A percentile compares a stretch with the other conserved stretches of the same genome.
phyloP scores from a whole-genome alignment of 345 rosid species.

The Laguncularia racemosa region DNA sequence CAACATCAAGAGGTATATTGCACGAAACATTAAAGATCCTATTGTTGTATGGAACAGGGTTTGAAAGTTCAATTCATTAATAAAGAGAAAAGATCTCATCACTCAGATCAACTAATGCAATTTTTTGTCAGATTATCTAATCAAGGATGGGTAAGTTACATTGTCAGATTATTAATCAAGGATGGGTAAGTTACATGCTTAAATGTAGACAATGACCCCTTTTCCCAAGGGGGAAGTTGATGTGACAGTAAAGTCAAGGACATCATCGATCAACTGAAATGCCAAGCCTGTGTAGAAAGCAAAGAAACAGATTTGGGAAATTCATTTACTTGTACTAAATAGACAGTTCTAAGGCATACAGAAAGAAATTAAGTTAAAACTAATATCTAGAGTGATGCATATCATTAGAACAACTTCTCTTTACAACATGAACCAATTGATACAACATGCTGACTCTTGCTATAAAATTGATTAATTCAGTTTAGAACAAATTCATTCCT shows the following conservation, averaged over 20 bases:
- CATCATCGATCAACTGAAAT: constrained; percentile 82
- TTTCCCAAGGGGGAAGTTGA: constrained; percentile 86
- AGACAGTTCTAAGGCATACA: too few relatives aligned
- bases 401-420: too few relatives aligned
- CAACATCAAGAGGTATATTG: too few relatives aligned
- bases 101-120: not conserved
- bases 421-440: too few relatives aligned
- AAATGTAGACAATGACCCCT: constrained; percentile 82
- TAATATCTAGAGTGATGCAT: too few relatives aligned
- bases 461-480: too few relatives aligned
- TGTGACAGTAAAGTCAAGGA: constrained; percentile 95
- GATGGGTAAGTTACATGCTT: constrained; percentile 46
- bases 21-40: too few relatives aligned
- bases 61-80: not conserved
- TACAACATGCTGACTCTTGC: too few relatives aligned
- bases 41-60: too few relatives aligned
- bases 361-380: too few relatives aligned
- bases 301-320: not conserved
- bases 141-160: constrained; percentile 31
- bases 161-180: constrained; percentile 8
- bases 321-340: not conserved
- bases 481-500: too few relatives aligned
- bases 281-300: constrained; percentile 61
- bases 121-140: not conserved
- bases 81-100: not conserved